Conservation (phyloP, 2,329 filamentous ascomycete genomes). For the Verticillium tricorpus region DNA sequence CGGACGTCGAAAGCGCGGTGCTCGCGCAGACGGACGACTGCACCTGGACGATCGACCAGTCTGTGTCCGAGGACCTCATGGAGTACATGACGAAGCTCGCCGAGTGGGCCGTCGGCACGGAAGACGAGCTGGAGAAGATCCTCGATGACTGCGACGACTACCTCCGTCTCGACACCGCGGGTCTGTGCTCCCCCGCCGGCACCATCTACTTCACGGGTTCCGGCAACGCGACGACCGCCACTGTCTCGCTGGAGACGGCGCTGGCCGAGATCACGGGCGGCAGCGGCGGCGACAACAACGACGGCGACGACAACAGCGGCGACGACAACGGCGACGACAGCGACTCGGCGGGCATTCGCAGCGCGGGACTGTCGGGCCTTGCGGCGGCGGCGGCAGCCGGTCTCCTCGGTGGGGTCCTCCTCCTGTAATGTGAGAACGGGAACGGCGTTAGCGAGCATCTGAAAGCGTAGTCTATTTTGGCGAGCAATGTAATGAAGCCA, state of each 20-base stretch:
- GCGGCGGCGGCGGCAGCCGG: not conserved
- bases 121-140: not conserved
- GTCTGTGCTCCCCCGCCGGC: not conserved
- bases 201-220: not conserved
- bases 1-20: not conserved
- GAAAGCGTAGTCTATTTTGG: not conserved
- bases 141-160: not conserved
- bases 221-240: not conserved
- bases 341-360: not conserved
- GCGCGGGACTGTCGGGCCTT: not conserved
- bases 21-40: not conserved
- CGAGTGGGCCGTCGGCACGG: not conserved
- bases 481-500: not conserved
- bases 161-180: not conserved
- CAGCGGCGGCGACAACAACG: not conserved
- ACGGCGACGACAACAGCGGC: not conserved
- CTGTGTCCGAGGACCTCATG: not conserved
- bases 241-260: not conserved
- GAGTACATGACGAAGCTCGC: not conserved
- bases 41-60: not conserved
- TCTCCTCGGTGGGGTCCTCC: not conserved
- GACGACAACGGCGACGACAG: not conserved
- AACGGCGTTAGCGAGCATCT: no score
- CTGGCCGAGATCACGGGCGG: not conserved
- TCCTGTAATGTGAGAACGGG: not conserved